Percentiles rank a stretch among this genome's conserved stretches.
phyloP scores from a whole-genome alignment of 2,329 filamentous ascomycete genomes.

The Fusarium caatingaense region DNA sequence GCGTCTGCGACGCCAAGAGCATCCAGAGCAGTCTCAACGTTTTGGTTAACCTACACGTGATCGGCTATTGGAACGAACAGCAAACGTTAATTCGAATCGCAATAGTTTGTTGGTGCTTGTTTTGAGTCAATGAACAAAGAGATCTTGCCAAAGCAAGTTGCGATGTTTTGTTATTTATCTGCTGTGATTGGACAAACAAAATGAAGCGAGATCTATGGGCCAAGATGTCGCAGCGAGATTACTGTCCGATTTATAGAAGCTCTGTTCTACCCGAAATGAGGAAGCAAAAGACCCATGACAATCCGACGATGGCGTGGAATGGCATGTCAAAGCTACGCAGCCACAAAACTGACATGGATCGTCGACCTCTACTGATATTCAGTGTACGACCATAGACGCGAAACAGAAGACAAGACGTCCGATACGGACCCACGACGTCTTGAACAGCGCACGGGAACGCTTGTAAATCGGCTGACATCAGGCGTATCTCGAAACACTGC shows the following conservation, averaged over 20 bases:
- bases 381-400: background rate
- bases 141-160: background rate
- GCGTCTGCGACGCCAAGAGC: slow-evolving; percentile 11
- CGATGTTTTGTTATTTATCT: background rate
- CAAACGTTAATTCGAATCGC: background rate
- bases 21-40: slow-evolving; percentile 20
- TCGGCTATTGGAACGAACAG: slow-evolving; percentile 14
- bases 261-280: slow-evolving; percentile 31
- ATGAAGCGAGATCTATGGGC: slow-evolving; percentile 30
- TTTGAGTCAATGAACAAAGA: background rate
- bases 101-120: background rate
- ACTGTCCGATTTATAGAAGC: slow-evolving; percentile 19
- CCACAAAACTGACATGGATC: slow-evolving; percentile 2
- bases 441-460: slow-evolving; percentile 12
- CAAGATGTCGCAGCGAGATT: slow-evolving; percentile 33
- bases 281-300: slow-evolving; percentile 10
- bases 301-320: slow-evolving; percentile 27
- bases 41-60: slow-evolving; percentile 21
- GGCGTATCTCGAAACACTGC: slow-evolving; percentile 36
- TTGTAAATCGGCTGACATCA: slow-evolving; percentile 44
- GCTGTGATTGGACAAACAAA: background rate
- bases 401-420: slow-evolving; percentile 31
- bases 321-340: slow-evolving; percentile 16
- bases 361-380: slow-evolving; percentile 14
- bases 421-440: slow-evolving; percentile 25